Base-by-base conservation (phyloP, 768 basidiomycete genomes). In the Naematelia encephala region DNA sequence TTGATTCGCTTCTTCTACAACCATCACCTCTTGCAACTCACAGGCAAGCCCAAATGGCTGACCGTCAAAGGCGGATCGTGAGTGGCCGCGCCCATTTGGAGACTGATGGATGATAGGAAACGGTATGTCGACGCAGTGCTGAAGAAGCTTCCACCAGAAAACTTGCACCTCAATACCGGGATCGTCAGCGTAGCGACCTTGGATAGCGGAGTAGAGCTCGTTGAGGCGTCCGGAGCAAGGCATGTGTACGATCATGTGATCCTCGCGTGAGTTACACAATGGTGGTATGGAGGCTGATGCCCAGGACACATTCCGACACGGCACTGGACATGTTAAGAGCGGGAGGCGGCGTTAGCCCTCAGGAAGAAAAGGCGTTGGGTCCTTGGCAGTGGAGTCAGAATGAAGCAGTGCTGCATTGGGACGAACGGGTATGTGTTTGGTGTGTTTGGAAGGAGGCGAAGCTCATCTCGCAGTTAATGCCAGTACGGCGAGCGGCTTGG, bases 21-120 rank as follows among this genome's bases (percentile, higher is more conserved):
- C 68, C 87, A 88, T 63, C 84, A 86, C 69, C 80, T 89, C 0
- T 80, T 89, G 0, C 88, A 89, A 76, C 76, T 89, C 16, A 84
- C 80, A 0, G 86, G 83, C 0, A 87, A 85, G 63, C 87, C 87
- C 0, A 80, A 82, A 2, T 89, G 87, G 87, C 75, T 88, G 22
- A 89, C 88, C 0, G 81, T 90, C 29, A 75, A 82, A 57, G 86
- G 86, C 11, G 87, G 89, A 68, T 86, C 87, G 86, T 88, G 44
- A 29, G 80, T 62, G 1, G n/a, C 27, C 54, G 53, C 48, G 21
- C 44, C 19, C 25, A 25, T 2, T 39, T 26, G 25, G 13, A 3
- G 28, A n/a, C 27, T 51, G 11, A 34, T 34, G 4, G 13, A 42
- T 5, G 3, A 26, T 16, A 87, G 86, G 58, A 83, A 82, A 54